Conservation (phyloP, 306 rosid genomes). For the barrel medic (Medicago truncatula) region MtrunA17r5.0-ANR NC_053042.1:14377001-14377500, state of each 20-base stretch:
- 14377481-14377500: background rate
- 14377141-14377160: background rate
- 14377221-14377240: background rate
- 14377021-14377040: background rate
- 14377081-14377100: background rate
- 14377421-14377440: too few relatives aligned
- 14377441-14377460: too few relatives aligned
- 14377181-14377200: background rate
- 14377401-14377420: too few relatives aligned
- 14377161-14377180: slow-evolving; percentile 2
- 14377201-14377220: background rate
- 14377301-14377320: background rate
- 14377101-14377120: background rate
- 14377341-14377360: background rate
- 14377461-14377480: background rate
- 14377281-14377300: too few relatives aligned
- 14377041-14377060: background rate
- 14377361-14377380: too few relatives aligned
- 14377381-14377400: too few relatives aligned
- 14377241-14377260: background rate
- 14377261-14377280: background rate
- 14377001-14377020: background rate
- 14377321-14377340: background rate
- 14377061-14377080: background rate
- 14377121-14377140: background rate